These are phyloP conservation scores for Quercus tomentella DNA, from an alignment of 331 rosid genomes.

Conservation along the genomic window DNA sequence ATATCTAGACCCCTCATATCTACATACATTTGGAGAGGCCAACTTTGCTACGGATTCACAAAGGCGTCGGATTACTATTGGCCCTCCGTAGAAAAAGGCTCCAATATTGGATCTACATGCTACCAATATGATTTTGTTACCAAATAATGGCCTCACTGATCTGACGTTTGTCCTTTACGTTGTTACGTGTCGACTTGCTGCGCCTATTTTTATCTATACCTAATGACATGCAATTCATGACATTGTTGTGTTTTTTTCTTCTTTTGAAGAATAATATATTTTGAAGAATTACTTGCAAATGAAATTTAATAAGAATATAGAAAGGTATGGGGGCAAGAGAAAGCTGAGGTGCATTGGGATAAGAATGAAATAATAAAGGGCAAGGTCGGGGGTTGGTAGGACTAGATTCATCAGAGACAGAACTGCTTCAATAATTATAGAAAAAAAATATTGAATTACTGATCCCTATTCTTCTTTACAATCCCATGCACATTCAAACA, in stretches of 20 bases:
- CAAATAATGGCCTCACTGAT: not conserved
- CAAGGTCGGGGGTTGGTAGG: slow-evolving; percentile 18
- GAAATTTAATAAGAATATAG: not conserved
- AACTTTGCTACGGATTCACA: not conserved
- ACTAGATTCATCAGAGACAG: slow-evolving; percentile 7
- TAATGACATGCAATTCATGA: no score
- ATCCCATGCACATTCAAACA: slow-evolving; percentile 1
- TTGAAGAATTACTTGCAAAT: no score
- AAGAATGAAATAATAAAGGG: not conserved
- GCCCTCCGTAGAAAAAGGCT: not conserved
- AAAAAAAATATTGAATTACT: not conserved
- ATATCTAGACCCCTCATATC: not conserved
- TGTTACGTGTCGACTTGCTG: not conserved
- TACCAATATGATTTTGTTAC: not conserved
- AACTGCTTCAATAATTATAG: slow-evolving; percentile 5
- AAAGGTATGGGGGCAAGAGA: not conserved
- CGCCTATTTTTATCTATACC: no score
- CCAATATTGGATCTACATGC: not conserved
- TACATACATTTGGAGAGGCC: not conserved
- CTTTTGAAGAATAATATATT: no score
- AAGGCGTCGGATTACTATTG: not conserved
- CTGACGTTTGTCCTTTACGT: not conserved
- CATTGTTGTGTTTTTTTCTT: no score
- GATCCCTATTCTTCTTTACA: not conserved
- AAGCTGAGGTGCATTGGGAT: slow-evolving; percentile 2